These are phyloP conservation scores for Capsicum pubescens DNA, from an alignment of 257 asterid species.

Conservation along the genomic window DNA sequence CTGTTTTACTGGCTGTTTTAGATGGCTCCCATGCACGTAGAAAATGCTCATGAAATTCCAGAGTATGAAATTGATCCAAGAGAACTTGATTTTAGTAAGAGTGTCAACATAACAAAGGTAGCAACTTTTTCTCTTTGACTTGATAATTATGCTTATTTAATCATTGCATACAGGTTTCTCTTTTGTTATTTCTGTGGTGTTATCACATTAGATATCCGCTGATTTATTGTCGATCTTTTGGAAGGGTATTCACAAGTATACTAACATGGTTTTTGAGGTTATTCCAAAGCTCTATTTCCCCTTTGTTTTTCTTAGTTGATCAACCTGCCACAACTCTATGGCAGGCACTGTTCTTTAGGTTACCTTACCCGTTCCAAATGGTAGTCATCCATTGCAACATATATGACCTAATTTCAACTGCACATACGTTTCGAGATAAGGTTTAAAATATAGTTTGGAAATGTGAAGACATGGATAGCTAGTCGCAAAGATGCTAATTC, in stretches of 20 bases:
- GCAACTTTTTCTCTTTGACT: slow-evolving; percentile 9
- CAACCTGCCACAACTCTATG: not conserved
- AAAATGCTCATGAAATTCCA: slow-evolving; percentile 76
- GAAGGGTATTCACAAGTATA: not conserved
- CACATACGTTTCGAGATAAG: not conserved
- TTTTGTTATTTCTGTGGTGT: slow-evolving; percentile 7
- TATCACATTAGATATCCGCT: not conserved
- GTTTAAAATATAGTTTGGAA: slow-evolving; percentile 8
- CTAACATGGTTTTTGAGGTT: not conserved
- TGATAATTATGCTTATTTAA: not conserved
- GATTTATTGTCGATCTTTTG: not conserved
- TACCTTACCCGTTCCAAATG: not conserved
- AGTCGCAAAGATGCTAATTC: not conserved
- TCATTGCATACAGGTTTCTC: not conserved
- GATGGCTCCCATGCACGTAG: slow-evolving; percentile 93
- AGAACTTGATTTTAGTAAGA: slow-evolving; percentile 84
- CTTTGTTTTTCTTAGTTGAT: slow-evolving; percentile 10
- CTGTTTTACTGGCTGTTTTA: slow-evolving; percentile 34
- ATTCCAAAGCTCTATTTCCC: not conserved
- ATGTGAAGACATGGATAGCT: not conserved
- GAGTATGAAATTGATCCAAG: slow-evolving; percentile 80
- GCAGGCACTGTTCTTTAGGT: not conserved
- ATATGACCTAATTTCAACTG: not conserved
- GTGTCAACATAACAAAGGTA: slow-evolving; percentile 82
- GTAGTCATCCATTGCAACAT: not conserved